Base-by-base conservation (phyloP, 1,284 basidiomycete genomes). In the Vanrija humicola region DNA sequence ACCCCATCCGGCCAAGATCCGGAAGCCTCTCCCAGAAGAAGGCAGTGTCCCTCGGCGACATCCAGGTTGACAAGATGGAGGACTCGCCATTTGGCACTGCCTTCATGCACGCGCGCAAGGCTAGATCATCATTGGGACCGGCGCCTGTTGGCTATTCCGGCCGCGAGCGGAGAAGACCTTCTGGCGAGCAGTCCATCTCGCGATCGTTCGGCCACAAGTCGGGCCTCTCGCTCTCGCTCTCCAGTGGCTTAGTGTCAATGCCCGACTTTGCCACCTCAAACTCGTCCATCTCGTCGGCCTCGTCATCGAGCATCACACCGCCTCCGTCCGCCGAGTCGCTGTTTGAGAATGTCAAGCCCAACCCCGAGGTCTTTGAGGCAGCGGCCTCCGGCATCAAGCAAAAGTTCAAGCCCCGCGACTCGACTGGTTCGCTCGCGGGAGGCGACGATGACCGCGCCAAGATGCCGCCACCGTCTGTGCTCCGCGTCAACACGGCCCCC, bases 291-390 rank as follows among this genome's bases (percentile, higher is more conserved):
- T 72, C 74, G 1, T 67, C 66, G 21, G 70, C 66, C 15, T 57
- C 62, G 5, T 65, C 58, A 38, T 42, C 46, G 3, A 56, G 51
- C 49, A 54, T 67, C 29, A 72, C 69, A 0, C 71, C 71, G 9
- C 67, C 69, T 1, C 52, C 61, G n/a, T 65, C 68, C 1, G 64
- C 64, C 40, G 70, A 73, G 55, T 38, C 40, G 12, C 66, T 73
- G 21, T 77, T 78, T 56, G 75, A 76, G 40, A 67, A 76, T 43
- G 70, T 77, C 52, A 76, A 74, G 54, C 77, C 77, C n/a, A 64
- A 77, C 34, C 72, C 71, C 29, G 72, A 76, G 47, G 75, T 68
- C 4, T 78, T 77, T 55, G 69, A 72, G 42, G 64, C 66, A 19
- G 57, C 62, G 6, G 60, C 68, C 6, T 50, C 50, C n/a, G 65